Conservation (phyloP, 805 yeast species). For the Wickerhamomyces hampshirensis region DNA sequence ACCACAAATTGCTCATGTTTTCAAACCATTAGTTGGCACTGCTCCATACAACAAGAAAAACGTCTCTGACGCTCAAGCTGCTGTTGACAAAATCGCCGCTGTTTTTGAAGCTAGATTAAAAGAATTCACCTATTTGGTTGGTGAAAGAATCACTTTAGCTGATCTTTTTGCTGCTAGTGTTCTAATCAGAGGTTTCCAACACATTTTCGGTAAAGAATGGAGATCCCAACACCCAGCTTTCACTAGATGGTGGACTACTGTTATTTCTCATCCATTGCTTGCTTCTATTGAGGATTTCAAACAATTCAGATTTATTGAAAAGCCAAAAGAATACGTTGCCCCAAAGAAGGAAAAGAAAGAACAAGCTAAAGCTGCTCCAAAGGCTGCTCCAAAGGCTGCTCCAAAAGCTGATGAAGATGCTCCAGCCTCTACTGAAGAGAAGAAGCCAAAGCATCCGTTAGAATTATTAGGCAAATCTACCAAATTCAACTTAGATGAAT, state of each 20-base stretch:
- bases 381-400: constrained; percentile 31
- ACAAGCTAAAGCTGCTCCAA: constrained; percentile 31
- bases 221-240: constrained; percentile 56
- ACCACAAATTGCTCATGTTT: constrained; percentile 40
- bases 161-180: constrained; percentile 53
- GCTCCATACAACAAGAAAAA: constrained; percentile 73
- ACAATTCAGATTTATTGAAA: constrained; percentile 54
- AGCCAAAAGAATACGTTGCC: constrained; percentile 62
- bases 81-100: constrained; percentile 34
- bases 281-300: constrained; percentile 36
- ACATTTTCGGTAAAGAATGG: constrained; percentile 62
- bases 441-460: constrained; percentile 90
- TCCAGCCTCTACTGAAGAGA: constrained; percentile 46
- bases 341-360: constrained; percentile 62
- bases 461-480: constrained; percentile 72
- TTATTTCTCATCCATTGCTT: constrained; percentile 40
- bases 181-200: constrained; percentile 49
- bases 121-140: constrained; percentile 62
- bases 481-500: constrained; percentile 72
- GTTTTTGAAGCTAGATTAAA: constrained; percentile 54
- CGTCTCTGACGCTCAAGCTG: constrained; percentile 42
- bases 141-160: constrained; percentile 62
- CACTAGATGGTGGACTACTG: constrained; percentile 70
- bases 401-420: constrained; percentile 30
- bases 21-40: constrained; percentile 59